Base-by-base conservation (phyloP, 768 basidiomycete genomes). In the Hebeloma cylindrosporum region DNA sequence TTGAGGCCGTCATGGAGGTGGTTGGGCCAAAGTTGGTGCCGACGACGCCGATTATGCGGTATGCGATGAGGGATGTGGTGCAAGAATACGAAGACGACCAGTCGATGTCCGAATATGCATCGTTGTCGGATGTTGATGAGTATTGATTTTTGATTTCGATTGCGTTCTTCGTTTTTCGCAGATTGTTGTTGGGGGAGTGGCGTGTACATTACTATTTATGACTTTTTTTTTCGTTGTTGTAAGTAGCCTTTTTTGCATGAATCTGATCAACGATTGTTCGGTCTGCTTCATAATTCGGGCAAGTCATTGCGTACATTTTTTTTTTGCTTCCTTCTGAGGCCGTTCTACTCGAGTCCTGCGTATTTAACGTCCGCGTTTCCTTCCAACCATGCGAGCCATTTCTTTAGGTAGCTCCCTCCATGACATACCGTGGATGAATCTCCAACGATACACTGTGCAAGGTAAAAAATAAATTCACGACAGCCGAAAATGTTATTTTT, bases 341-440 rank as follows among this genome's bases (percentile, higher is more conserved):
- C 28, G n/a, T 36, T 49, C 52, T 61, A 83, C 28, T 83, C 80
- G 17, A 77, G 57, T 3, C 85, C 92, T 1, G 86, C 88, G 65
- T 84, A 96, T 53, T 88, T 79, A 13, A 98, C 85, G 60, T 97
- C 94, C 16, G 92, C 93, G 56, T 95, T 82, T 6, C 73, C 73
- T 53, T 98, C 95, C 9, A 98, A 66, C 91, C 93, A 98, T 3
- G 72, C 68, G 54, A 96, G 78, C 96, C 96, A 99, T 48, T 78
- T 79, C 62, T 88, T 91, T 27, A 99, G 66, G 65, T 88, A 98
- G 29, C 71, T 59, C 17, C 89, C 82, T 4, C 95, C 95, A 56
- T 94, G 85, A 23, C 75, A 71, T 3, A 98, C 85, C 0, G 95
- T 98, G 1, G 85, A 86, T 0, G 93, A 94, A 62, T 99, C 96